phyloP scores from a whole-genome alignment of 257 asterid species.

The Nicotiana paniculata region DNA sequence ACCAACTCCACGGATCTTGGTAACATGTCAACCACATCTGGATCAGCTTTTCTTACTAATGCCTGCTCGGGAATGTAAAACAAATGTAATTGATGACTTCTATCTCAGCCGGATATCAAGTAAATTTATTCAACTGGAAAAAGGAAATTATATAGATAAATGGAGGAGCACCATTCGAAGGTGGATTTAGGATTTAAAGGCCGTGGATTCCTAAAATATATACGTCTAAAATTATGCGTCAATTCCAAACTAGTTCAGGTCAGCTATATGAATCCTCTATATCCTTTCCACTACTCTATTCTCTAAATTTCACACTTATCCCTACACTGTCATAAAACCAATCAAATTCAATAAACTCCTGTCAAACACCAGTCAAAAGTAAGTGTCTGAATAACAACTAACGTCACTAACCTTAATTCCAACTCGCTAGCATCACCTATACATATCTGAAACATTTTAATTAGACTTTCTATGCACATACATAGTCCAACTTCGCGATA shows the following conservation, averaged over 20 bases:
- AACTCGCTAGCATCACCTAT: neutral
- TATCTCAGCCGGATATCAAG: neutral
- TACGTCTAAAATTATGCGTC: neutral
- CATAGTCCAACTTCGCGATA: no score
- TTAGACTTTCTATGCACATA: neutral
- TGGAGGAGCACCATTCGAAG: neutral
- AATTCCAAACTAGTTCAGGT: neutral
- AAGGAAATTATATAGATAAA: neutral
- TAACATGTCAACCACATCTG: constrained; percentile 73
- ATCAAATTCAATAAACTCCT: neutral
- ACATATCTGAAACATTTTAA: neutral
- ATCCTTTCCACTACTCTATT: neutral
- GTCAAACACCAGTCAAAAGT: neutral
- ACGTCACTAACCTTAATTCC: neutral
- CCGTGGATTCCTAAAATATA: neutral
- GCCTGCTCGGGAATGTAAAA: constrained; percentile 43
- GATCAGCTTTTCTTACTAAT: constrained; percentile 71
- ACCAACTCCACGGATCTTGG: constrained; percentile 87
- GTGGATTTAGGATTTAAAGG: neutral
- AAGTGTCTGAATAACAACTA: neutral
- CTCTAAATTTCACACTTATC: neutral
- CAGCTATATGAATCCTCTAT: neutral
- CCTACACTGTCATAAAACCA: neutral
- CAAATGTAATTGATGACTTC: neutral
- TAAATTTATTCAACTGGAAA: neutral